Conservation (phyloP, 2,329 filamentous ascomycete genomes). For the Diaporthe sp. region DNA sequence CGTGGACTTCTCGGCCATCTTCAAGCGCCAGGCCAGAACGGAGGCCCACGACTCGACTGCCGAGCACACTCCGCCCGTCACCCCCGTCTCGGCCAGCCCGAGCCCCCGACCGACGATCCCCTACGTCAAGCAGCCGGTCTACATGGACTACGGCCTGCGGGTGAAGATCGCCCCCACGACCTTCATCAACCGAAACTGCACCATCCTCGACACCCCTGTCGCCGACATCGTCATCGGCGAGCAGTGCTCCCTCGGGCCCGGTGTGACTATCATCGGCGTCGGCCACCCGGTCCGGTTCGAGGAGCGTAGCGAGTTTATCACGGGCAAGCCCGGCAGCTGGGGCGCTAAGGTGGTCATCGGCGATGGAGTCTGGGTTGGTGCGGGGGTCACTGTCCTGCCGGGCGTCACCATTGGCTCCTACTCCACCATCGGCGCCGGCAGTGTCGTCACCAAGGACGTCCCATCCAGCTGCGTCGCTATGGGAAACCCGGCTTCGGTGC, state of each 20-base stretch:
- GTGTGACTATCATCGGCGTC: slow-evolving; percentile 48
- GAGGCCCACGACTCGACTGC: neutral
- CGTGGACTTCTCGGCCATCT: slow-evolving; percentile 42
- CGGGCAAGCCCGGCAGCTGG: slow-evolving; percentile 43
- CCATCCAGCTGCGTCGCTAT: slow-evolving; percentile 45
- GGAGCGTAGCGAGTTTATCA: slow-evolving; percentile 45
- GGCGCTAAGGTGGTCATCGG: slow-evolving; percentile 51
- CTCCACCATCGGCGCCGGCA: slow-evolving; percentile 48
- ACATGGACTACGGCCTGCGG: slow-evolving; percentile 50
- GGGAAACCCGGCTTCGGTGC: slow-evolving; percentile 46
- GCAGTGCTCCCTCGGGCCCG: slow-evolving; percentile 48
- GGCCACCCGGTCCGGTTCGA: slow-evolving; percentile 45
- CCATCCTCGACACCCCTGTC: slow-evolving; percentile 51
- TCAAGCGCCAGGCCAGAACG: neutral
- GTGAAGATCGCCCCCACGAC: slow-evolving; percentile 48
- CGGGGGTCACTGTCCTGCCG: slow-evolving; percentile 50
- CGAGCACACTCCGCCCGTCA: slow-evolving; percentile 15
- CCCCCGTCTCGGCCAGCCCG: slow-evolving; percentile 40
- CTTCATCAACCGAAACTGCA: slow-evolving; percentile 50
- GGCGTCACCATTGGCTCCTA: slow-evolving; percentile 48
- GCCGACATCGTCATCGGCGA: slow-evolving; percentile 50
- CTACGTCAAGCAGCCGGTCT: slow-evolving; percentile 49
- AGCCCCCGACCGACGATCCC: slow-evolving; percentile 45
- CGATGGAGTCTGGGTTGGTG: slow-evolving; percentile 56
- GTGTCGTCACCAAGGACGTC: slow-evolving; percentile 46